Base-by-base conservation (phyloP, 176 grass and related monocot genomes). In the Tillandsia leiboldiana region DNA sequence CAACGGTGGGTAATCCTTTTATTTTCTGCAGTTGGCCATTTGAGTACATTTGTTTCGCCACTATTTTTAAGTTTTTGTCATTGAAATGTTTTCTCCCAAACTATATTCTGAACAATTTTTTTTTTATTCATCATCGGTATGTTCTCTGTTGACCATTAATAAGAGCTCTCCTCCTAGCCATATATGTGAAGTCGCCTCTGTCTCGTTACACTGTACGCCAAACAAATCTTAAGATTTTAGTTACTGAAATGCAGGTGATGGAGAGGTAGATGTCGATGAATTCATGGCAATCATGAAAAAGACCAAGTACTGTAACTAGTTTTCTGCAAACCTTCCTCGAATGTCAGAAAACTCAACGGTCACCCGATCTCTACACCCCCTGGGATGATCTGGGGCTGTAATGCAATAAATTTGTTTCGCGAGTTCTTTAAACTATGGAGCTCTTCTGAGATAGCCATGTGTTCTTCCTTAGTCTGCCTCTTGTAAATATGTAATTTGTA, bases 231-330 rank as follows among this genome's bases (percentile, higher is more conserved):
- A 20, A 61, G 56, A 61, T 22, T 22, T 49, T 12, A 0, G 15
- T 67, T 71, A 66, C 2, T 72, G 54, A 9, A 67, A 24, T 78
- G 26, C 51, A 99, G 95, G 82, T 49, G 95, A 99, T 15, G 82
- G 89, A 10, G 90, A 99, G 79, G 84, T 99, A 42, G 87, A 93
- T 70, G 71, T 76, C 2, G 87, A 92, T 0, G 95, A 94, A 61
- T 99, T 99, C 65, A 33, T 69, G 14, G 79, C 80, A 82, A 88
- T 99, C 52, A 90, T 99, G 90, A 90, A 68, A 63, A 87, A 83
- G 66, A 86, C 90, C 3, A 79, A 52, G 72, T 99, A 82, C 69
- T 84, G 84, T 51, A 82, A 76, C 80, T 93, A 93, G 70, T 27
- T 23, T 61, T 18, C 56, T 23, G 56, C 10, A 20, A 42, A 18